phyloP scores from a whole-genome alignment of 768 basidiomycete genomes.

The Dacryopinax spathularia region DNA sequence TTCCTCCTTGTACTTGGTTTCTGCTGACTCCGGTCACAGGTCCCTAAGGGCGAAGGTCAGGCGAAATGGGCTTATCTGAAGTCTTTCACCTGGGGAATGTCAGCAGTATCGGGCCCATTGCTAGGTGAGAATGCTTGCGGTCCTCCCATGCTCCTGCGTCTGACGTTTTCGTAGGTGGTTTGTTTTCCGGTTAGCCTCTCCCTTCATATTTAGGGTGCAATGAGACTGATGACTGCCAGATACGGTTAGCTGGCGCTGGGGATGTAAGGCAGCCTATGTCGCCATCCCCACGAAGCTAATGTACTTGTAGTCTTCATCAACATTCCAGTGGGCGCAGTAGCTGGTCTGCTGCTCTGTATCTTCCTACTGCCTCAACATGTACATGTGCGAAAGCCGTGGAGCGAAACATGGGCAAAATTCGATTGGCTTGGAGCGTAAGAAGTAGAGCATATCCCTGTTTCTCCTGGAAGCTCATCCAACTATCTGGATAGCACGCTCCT shows the following conservation, averaged over 20 bases:
- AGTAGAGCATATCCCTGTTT: not conserved
- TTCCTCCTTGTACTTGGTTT: not conserved
- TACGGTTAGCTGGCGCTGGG: slow-evolving; percentile 53
- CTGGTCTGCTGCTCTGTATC: slow-evolving; percentile 37
- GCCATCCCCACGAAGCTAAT: too few species aligned
- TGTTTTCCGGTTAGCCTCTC: not conserved
- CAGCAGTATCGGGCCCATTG: not conserved
- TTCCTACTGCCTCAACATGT: slow-evolving; percentile 3
- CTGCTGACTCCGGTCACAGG: not conserved
- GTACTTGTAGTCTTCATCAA: slow-evolving; percentile 73
- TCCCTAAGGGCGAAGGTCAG: not conserved
- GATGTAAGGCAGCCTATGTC: slow-evolving; percentile 41
- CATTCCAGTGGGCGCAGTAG: slow-evolving; percentile 54
- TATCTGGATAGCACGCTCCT: not conserved
- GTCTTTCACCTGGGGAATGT: slow-evolving; percentile 1
- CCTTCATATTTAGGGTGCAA: not conserved
- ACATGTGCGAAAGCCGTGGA: not conserved
- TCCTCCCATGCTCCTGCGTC: not conserved
- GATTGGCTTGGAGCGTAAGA: slow-evolving; percentile 70
- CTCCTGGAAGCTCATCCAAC: not conserved
- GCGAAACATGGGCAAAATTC: slow-evolving; percentile 39
- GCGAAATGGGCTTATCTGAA: not conserved
- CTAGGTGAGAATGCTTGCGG: not conserved
- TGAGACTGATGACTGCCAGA: not conserved
- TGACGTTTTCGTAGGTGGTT: not conserved